A percentile compares a stretch with the other conserved stretches of the same genome.
phyloP scores from a whole-genome alignment of 2,329 filamentous ascomycete species.

The Fusarium sarcochroum region DNA sequence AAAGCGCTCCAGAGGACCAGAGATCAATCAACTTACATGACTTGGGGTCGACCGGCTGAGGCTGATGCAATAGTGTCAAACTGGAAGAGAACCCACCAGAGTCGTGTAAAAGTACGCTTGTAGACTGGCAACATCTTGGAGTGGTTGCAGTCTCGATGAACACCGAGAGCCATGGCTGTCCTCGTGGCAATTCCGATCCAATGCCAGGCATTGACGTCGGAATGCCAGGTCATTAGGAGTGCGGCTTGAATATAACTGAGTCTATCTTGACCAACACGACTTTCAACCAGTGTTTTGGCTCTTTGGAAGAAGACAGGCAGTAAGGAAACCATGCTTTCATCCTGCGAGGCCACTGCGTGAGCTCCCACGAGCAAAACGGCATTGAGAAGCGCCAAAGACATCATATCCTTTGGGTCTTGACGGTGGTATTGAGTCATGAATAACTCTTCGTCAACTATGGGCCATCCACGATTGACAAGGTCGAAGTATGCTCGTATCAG shows the following conservation, averaged over 20 bases:
- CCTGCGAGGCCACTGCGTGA: conserved; percentile 7
- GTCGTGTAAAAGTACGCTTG: conserved; percentile 9
- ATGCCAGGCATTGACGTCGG: conserved; percentile 19
- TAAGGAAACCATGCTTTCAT: background rate
- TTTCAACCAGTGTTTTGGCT: background rate
- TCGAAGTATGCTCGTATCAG: conserved; percentile 17
- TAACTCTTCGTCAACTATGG: conserved; percentile 17
- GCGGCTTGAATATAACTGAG: conserved; percentile 13
- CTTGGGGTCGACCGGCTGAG: conserved; percentile 16
- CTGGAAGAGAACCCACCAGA: conserved; percentile 25
- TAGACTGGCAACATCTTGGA: conserved; percentile 16
- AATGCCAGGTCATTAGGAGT: conserved; percentile 13
- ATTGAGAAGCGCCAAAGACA: conserved; percentile 19
- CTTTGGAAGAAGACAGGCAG: conserved; percentile 7
- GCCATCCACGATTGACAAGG: conserved; percentile 5
- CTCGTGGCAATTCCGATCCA: conserved; percentile 21
- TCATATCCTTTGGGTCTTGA: background rate
- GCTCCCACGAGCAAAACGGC: conserved; percentile 18
- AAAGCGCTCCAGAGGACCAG: rapidly evolving
- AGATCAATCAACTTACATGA: background rate
- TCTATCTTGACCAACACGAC: conserved; percentile 14
- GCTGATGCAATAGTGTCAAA: conserved; percentile 18
- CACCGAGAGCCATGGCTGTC: conserved; percentile 19
- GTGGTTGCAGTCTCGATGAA: conserved; percentile 15
- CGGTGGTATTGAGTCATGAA: conserved; percentile 20